Conservation (phyloP, 305 asterid species). For the Solanum hybrid region DNA sequence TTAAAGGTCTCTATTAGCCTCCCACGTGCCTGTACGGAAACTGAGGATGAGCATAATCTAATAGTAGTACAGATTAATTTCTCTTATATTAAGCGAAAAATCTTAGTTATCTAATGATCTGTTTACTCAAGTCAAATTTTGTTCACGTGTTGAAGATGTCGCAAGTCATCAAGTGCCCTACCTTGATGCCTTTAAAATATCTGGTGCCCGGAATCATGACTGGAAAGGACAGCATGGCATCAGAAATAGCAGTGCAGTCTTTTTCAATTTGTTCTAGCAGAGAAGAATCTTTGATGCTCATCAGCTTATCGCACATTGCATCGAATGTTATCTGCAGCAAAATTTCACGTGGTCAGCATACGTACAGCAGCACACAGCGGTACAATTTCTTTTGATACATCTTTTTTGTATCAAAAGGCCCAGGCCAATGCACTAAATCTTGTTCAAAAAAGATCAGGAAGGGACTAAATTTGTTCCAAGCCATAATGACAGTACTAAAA, state of each 20-base stretch:
- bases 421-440: neutral
- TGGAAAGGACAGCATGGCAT: conserved; percentile 45
- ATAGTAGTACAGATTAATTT: neutral
- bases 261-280: conserved; percentile 23
- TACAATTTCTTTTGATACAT: neutral
- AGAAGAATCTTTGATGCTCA: conserved; percentile 30
- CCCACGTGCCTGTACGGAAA: conserved; percentile 27
- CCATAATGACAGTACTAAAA: neutral
- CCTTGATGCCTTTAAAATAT: conserved; percentile 46
- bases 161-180: neutral
- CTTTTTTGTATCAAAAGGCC: neutral
- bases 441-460: neutral
- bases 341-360: neutral
- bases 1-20: conserved; percentile 32
- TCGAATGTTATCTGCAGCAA: conserved; percentile 36
- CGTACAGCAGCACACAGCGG: neutral
- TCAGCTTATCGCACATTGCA: conserved; percentile 40
- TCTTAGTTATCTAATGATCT: neutral
- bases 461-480: neutral
- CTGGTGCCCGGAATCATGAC: conserved; percentile 46
- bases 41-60: neutral
- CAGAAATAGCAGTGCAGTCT: conserved; percentile 30
- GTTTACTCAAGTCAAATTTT: neutral
- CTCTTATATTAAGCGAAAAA: neutral
- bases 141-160: neutral